Percentiles rank a stretch among this genome's conserved stretches.
Evolutionary conservation across 2,329 filamentous ascomycete species (phyloP).

Genomic region (Davidsoniella australis): DNA sequence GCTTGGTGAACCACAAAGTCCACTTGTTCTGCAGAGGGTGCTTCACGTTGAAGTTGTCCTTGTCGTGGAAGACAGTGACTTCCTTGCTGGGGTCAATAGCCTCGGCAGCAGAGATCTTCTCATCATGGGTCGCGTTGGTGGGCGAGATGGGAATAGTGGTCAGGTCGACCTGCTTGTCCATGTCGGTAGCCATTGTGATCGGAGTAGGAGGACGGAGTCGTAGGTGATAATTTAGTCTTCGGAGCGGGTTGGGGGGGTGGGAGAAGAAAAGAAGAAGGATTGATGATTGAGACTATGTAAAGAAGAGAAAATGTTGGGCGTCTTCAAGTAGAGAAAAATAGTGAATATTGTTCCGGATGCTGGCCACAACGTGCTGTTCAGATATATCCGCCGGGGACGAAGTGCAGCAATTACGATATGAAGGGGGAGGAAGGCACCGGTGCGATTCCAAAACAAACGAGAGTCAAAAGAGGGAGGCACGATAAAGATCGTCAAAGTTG

Average conservation of each 20-base stretch:
- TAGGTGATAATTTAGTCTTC: conserved; percentile 10
- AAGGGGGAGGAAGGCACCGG: conserved; percentile 11
- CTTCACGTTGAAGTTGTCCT: conserved; percentile 99
- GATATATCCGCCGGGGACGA: conserved; percentile 11
- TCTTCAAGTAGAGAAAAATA: no score
- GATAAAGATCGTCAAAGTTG: neutral
- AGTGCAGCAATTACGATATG: conserved; percentile 9
- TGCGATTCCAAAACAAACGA: conserved; percentile 14
- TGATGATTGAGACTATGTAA: conserved; percentile 1
- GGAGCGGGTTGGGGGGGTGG: conserved; percentile 2
- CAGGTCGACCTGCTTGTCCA: conserved; percentile 44
- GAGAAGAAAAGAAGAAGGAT: conserved; percentile 1
- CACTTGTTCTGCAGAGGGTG: conserved; percentile 94
- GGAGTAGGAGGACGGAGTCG: neutral
- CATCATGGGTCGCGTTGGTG: conserved; percentile 34
- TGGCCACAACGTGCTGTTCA: conserved; percentile 8
- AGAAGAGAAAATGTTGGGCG: no score
- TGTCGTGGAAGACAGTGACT: conserved; percentile 93
- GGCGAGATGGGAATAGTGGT: conserved; percentile 52
- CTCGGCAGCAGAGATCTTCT: conserved; percentile 13
- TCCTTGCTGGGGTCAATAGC: conserved; percentile 41
- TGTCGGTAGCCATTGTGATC: conserved; percentile 22
- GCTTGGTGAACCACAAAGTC: conserved; percentile 99
- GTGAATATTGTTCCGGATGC: conserved; percentile 10
- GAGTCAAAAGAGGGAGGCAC: conserved; percentile 4